phyloP scores from a whole-genome alignment of 495 filamentous ascomycete genomes.

The Polyplosphaeria fusca region DNA sequence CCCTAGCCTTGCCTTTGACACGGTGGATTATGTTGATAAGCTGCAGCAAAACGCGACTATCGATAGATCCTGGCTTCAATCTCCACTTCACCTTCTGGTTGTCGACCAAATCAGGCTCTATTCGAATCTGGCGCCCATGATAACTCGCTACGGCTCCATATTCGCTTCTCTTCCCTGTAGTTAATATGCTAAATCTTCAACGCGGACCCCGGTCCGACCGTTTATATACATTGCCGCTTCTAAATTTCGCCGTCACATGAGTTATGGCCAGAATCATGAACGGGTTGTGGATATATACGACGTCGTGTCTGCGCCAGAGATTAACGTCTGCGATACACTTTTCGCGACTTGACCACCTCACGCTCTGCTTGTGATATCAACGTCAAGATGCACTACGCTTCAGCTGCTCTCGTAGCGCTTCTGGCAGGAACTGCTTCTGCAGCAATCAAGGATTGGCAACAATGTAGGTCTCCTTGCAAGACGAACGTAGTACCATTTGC shows the following conservation, averaged over 20 bases:
- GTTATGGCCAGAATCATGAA: background rate
- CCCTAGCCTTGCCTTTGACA: too few species aligned
- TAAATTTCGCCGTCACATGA: conserved; percentile 14
- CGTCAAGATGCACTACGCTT: conserved; percentile 16
- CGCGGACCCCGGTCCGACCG: conserved; percentile 27
- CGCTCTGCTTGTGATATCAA: background rate
- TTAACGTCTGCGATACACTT: background rate
- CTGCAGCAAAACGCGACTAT: too few species aligned
- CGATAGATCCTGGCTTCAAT: too few species aligned
- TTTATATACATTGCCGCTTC: conserved; percentile 17
- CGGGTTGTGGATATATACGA: conserved; percentile 3
- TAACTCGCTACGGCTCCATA: background rate
- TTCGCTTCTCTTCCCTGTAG: conserved; percentile 21
- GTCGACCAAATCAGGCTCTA: conserved; percentile 1
- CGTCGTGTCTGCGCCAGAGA: background rate
- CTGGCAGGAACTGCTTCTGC: conserved; percentile 23
- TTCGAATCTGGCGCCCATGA: background rate
- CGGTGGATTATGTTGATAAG: too few species aligned
- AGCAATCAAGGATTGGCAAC: conserved; percentile 11
- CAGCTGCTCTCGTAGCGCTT: conserved; percentile 12
- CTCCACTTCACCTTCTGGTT: too few species aligned
- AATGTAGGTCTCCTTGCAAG: too few species aligned
- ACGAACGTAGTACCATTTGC: too few species aligned
- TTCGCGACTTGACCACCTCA: background rate
- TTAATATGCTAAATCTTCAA: conserved; percentile 20